These are phyloP conservation scores for Straminergon stramineum DNA, from an alignment of 225 moss, liverwort and hornwort species.

Conservation along the genomic window DNA sequence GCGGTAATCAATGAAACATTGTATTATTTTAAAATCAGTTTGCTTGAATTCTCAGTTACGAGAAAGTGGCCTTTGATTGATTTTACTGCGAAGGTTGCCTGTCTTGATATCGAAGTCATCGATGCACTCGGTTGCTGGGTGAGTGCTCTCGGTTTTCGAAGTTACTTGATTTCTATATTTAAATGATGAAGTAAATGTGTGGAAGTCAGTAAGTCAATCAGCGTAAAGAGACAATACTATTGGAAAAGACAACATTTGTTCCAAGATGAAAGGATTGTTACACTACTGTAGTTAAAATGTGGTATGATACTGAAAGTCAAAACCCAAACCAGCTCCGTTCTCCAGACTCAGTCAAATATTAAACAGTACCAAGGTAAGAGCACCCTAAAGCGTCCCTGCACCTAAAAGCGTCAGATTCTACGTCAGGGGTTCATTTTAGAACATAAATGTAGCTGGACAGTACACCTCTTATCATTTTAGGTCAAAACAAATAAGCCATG, in stretches of 20 bases:
- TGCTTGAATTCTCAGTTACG: neutral
- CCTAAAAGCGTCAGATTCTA: no score
- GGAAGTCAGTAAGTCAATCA: neutral
- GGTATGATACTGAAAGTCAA: neutral
- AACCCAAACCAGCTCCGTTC: neutral
- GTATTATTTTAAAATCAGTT: neutral
- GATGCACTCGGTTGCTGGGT: neutral
- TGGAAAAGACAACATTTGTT: neutral
- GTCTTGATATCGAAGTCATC: neutral
- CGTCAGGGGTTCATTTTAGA: no score
- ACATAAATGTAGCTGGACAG: no score
- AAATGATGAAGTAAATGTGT: neutral
- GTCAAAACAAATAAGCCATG: no score
- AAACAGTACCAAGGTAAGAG: no score
- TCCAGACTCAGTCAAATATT: neutral
- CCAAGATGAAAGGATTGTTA: neutral
- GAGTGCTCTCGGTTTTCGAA: neutral
- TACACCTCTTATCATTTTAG: no score
- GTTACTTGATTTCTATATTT: neutral
- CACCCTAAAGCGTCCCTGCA: no score
- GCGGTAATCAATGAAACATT: neutral
- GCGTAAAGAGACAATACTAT: neutral
- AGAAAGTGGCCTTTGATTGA: neutral
- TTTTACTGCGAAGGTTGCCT: neutral
- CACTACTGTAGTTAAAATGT: neutral